Percentiles rank a stretch among this genome's conserved stretches.
These are phyloP conservation scores for Mitragyna speciosa DNA, from an alignment of 257 asterid species.

Conservation along the genomic window DNA sequence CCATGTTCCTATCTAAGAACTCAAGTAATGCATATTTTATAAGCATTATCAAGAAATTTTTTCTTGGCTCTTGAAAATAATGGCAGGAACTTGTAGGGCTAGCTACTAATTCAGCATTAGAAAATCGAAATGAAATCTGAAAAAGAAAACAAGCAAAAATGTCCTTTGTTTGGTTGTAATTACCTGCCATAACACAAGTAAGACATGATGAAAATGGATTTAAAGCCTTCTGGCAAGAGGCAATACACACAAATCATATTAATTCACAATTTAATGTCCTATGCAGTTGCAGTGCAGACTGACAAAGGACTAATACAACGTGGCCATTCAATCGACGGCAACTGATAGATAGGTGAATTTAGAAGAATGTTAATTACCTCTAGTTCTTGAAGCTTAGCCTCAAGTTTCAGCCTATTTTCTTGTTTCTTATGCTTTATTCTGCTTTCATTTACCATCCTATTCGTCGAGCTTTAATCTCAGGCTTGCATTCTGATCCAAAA, in stretches of 20 bases:
- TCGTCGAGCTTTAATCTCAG: slow-evolving; percentile 59
- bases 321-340: neutral
- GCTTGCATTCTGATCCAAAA: slow-evolving; percentile 66
- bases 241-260: neutral
- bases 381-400: slow-evolving; percentile 70
- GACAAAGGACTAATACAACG: neutral
- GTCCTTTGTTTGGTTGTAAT: neutral
- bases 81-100: no score
- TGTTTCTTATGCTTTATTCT: slow-evolving; percentile 50
- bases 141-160: neutral
- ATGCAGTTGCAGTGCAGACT: neutral
- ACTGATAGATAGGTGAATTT: neutral
- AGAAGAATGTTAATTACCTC: slow-evolving; percentile 41
- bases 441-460: slow-evolving; percentile 56
- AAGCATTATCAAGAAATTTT: neutral
- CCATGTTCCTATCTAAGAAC: neutral
- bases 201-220: neutral
- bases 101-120: neutral
- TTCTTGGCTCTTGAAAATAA: neutral
- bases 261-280: slow-evolving; percentile 7
- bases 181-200: neutral
- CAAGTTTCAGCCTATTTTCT: slow-evolving; percentile 60
- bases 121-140: neutral
- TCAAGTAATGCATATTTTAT: neutral
- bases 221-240: neutral